phyloP scores from a whole-genome alignment of 1,284 basidiomycete species.

The Sporisorium iseilematis-ciliati region DNA sequence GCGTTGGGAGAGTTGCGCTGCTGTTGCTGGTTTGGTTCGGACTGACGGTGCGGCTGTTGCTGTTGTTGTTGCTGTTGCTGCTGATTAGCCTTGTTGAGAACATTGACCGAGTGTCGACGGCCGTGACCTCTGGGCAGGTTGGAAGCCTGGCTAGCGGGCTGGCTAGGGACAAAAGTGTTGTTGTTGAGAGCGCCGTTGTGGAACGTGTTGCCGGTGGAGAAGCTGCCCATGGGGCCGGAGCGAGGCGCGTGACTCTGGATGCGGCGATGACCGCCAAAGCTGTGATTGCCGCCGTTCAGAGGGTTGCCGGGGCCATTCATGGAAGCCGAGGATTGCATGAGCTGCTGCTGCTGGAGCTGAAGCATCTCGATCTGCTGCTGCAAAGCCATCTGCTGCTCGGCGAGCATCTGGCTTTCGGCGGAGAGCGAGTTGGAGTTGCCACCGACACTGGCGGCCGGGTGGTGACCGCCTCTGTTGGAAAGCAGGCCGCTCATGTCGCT shows the following conservation, averaged over 20 bases:
- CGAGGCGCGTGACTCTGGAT: slow-evolving; percentile 80
- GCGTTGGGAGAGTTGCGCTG: slow-evolving; percentile 38
- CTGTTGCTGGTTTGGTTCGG: slow-evolving; percentile 57
- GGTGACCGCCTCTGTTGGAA: slow-evolving; percentile 39
- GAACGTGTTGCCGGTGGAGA: slow-evolving; percentile 62
- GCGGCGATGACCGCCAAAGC: slow-evolving; percentile 77
- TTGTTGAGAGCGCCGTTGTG: slow-evolving; percentile 27
- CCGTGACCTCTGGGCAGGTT: slow-evolving; percentile 79
- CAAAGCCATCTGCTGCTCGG: slow-evolving; percentile 70
- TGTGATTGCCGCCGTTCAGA: slow-evolving; percentile 27
- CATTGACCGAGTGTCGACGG: slow-evolving; percentile 92
- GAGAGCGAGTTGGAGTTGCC: slow-evolving; percentile 74
- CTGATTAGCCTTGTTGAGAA: slow-evolving; percentile 72
- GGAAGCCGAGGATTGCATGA: slow-evolving; percentile 67
- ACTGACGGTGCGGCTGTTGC: slow-evolving; percentile 11
- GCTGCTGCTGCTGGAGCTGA: slow-evolving; percentile 71
- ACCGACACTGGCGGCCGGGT: slow-evolving; percentile 78
- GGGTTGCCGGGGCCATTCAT: slow-evolving; percentile 12
- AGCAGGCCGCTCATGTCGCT: slow-evolving; percentile 58
- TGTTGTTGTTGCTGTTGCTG: slow-evolving; percentile 42
- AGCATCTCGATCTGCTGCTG: slow-evolving; percentile 72
- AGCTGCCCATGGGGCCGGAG: slow-evolving; percentile 77
- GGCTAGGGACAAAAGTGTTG: slow-evolving; percentile 34
- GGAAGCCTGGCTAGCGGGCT: slow-evolving; percentile 21
- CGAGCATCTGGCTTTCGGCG: slow-evolving; percentile 75